A percentile compares a stretch with the other conserved stretches of the same genome.
These are phyloP conservation scores for Dactylellina cionopaga DNA, from an alignment of 2,329 filamentous ascomycete genomes.

Conservation along the genomic window DNA sequence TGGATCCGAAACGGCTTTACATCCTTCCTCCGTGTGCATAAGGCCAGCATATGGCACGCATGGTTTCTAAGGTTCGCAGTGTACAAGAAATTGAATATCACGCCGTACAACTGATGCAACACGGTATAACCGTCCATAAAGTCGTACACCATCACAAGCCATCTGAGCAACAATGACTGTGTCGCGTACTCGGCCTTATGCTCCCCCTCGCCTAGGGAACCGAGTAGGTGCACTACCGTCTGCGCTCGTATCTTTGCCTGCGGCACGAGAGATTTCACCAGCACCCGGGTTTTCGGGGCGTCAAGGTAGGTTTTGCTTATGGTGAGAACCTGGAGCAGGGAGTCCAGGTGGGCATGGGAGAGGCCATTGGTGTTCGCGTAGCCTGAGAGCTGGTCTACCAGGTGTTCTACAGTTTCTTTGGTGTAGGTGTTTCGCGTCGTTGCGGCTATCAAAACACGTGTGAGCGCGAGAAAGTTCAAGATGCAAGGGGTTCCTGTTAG, in stretches of 20 bases:
- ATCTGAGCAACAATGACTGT: constrained; percentile 77
- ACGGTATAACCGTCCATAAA: constrained; percentile 71
- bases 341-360: constrained; percentile 68
- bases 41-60: constrained; percentile 79
- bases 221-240: constrained; percentile 73
- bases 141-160: constrained; percentile 81
- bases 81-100: constrained; percentile 83
- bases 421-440: constrained; percentile 53
- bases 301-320: constrained; percentile 76
- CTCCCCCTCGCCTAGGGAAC: constrained; percentile 79
- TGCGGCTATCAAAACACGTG: constrained; percentile 51
- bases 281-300: constrained; percentile 74
- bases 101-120: constrained; percentile 75
- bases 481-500: constrained; percentile 20
- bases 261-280: constrained; percentile 81
- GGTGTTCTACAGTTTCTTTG: constrained; percentile 53
- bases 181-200: constrained; percentile 77
- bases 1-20: constrained; percentile 87
- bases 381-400: constrained; percentile 55
- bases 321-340: constrained; percentile 72
- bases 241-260: constrained; percentile 70
- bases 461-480: constrained; percentile 1
- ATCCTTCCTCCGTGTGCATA: constrained; percentile 82
- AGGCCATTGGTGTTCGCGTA: constrained; percentile 66
- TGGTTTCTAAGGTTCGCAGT: constrained; percentile 76